phyloP scores from a whole-genome alignment of 2,329 filamentous ascomycete species.

The Claviceps capensis region DNA sequence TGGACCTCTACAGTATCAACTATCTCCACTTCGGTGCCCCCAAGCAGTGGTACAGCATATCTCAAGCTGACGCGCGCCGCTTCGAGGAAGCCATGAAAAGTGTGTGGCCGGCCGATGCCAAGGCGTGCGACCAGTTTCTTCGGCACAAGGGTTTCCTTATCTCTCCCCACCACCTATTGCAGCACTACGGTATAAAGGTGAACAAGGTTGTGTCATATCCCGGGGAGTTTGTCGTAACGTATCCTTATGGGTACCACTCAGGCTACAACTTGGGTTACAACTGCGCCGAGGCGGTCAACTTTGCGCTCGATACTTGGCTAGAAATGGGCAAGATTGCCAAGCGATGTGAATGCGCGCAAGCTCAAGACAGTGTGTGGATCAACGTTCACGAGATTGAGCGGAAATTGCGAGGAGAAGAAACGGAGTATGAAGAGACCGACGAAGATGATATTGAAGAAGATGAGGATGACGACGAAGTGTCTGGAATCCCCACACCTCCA shows the following conservation, averaged over 20 bases:
- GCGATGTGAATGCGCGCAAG: conserved; percentile 88
- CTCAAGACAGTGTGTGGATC: conserved; percentile 96
- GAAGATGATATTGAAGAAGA: conserved; percentile 54
- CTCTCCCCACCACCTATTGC: conserved; percentile 74
- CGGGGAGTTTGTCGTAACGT: conserved; percentile 96
- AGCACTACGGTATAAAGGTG: conserved; percentile 87
- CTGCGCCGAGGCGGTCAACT: conserved; percentile 97
- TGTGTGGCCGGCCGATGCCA: conserved; percentile 89
- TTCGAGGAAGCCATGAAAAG: conserved; percentile 94
- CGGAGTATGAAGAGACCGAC: conserved; percentile 62
- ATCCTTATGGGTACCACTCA: conserved; percentile 96
- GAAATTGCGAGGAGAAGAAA: conserved; percentile 78
- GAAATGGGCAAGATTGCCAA: conserved; percentile 92
- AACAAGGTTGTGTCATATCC: conserved; percentile 93
- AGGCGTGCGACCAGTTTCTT: conserved; percentile 90
- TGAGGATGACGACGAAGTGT: conserved; percentile 44
- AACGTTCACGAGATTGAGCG: conserved; percentile 93
- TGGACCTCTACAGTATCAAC: conserved; percentile 98
- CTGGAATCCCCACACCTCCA: conserved; percentile 67
- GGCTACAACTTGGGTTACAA: conserved; percentile 98
- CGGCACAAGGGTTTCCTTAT: conserved; percentile 97
- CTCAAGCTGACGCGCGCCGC: conserved; percentile 79
- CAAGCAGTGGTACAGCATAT: conserved; percentile 99
- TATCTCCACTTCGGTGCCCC: conserved; percentile 97
- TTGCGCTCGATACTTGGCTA: conserved; percentile 88